Conservation (phyloP, 2,329 filamentous ascomycete species). For the Sphaerostilbella broomeana region DNA sequence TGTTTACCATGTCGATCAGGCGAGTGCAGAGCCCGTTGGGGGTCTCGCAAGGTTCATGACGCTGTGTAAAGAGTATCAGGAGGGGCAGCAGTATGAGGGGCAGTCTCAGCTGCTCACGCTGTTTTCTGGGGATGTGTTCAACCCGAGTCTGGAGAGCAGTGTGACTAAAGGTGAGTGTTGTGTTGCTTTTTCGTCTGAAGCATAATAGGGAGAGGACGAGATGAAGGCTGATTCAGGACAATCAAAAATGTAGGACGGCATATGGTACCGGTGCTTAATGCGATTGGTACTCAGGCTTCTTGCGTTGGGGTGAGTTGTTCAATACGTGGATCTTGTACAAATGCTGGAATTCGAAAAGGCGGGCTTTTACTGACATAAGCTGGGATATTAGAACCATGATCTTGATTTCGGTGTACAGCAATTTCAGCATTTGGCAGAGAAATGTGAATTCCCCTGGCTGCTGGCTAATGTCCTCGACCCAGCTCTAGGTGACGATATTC, state of each 20-base stretch:
- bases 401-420: constrained; percentile 85
- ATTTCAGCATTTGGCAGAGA: constrained; percentile 62
- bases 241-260: constrained; percentile 54
- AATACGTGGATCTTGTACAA: constrained; percentile 9
- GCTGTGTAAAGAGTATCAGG: constrained; percentile 67
- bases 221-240: background rate
- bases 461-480: constrained; percentile 84
- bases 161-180: constrained; percentile 73
- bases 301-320: constrained; percentile 63
- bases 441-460: constrained; percentile 84
- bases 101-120: constrained; percentile 66
- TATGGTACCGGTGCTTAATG: constrained; percentile 82
- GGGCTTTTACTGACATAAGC: constrained; percentile 6
- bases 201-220: background rate
- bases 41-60: constrained; percentile 77
- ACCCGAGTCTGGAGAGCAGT: constrained; percentile 80
- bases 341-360: constrained; percentile 3
- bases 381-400: constrained; percentile 65
- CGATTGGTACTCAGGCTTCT: constrained; percentile 69
- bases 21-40: constrained; percentile 74
- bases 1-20: constrained; percentile 78
- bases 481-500: constrained; percentile 65
- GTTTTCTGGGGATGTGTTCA: constrained; percentile 90
- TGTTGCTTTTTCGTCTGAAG: background rate
- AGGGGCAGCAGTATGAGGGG: constrained; percentile 50